Evolutionary conservation across 176 grass and related monocot species (phyloP).

Genomic region (Bonia amplexicaulis): DNA sequence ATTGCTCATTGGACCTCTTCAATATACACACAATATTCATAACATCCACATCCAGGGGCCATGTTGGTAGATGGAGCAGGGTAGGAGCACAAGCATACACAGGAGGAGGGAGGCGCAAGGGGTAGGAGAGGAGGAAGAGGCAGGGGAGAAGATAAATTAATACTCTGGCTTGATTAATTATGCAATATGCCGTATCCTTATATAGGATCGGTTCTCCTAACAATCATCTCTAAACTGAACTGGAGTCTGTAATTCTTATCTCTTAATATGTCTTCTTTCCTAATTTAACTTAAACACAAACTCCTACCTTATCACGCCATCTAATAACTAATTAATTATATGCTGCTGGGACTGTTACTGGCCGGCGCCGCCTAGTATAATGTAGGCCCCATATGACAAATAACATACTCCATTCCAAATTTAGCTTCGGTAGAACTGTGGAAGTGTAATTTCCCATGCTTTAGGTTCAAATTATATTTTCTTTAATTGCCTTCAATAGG

Average conservation of each 20-base stretch:
- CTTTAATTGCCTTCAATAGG: neutral
- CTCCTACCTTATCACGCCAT: no score
- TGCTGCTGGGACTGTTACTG: no score
- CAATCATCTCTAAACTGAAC: no score
- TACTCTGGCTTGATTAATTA: no score
- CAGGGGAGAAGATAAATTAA: neutral
- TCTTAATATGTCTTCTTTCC: no score
- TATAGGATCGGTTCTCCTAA: neutral
- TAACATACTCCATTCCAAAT: neutral
- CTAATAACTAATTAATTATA: no score
- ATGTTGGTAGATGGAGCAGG: neutral
- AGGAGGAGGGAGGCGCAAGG: neutral
- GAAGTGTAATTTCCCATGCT: neutral
- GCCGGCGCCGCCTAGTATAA: no score
- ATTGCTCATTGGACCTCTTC: no score
- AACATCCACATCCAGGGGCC: no score
- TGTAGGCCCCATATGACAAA: neutral
- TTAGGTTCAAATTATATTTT: constrained; percentile 14
- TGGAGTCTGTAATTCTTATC: no score
- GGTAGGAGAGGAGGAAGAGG: neutral
- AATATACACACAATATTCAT: no score
- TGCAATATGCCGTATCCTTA: no score
- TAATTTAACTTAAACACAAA: neutral
- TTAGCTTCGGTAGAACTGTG: constrained; percentile 3
- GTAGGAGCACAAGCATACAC: neutral